A percentile compares a stretch with the other conserved stretches of the same genome.
Conservation (phyloP, 495 filamentous ascomycete species). For the Daldinia caldariorum region DNA sequence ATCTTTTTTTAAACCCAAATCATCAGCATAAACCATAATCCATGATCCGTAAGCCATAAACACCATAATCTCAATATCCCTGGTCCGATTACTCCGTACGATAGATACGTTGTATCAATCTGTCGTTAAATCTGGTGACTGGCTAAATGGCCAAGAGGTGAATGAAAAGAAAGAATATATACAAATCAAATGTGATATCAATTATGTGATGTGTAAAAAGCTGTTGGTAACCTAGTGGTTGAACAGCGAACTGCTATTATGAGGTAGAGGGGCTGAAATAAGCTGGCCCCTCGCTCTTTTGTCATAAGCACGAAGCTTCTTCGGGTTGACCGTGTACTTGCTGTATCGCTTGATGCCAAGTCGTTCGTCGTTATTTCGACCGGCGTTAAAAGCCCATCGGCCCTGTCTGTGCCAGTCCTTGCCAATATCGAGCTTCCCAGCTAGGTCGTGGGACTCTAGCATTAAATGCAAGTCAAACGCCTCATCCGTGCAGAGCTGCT, state of each 20-base stretch:
- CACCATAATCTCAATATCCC: slow-evolving; percentile 29
- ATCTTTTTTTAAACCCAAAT: not conserved
- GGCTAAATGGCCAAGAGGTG: not conserved
- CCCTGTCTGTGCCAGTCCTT: slow-evolving; percentile 48
- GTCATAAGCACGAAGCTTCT: slow-evolving; percentile 41
- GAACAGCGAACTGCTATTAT: slow-evolving; percentile 37
- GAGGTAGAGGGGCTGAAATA: slow-evolving; percentile 41
- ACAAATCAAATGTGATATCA: not conserved
- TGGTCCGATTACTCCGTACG: slow-evolving; percentile 26
- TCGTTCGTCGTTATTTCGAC: slow-evolving; percentile 44
- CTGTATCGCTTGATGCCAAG: slow-evolving; percentile 52
- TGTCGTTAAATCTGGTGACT: slow-evolving; percentile 15
- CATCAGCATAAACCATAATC: slow-evolving; percentile 11
- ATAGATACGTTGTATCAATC: slow-evolving; percentile 27
- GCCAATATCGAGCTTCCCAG: slow-evolving; percentile 48
- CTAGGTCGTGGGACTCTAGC: slow-evolving; percentile 44
- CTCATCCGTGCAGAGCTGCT: slow-evolving; percentile 72
- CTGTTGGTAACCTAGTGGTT: slow-evolving; percentile 23
- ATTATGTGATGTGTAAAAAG: slow-evolving; percentile 22
- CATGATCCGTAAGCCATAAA: slow-evolving; percentile 32
- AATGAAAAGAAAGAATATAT: not conserved
- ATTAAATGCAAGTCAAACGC: slow-evolving; percentile 59
- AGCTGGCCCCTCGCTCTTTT: slow-evolving; percentile 33
- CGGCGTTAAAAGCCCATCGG: slow-evolving; percentile 51
- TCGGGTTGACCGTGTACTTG: slow-evolving; percentile 53